Evolutionary conservation across 129 eudicot species (phyloP).

Genomic region (Smallanthus sonchifolius): DNA sequence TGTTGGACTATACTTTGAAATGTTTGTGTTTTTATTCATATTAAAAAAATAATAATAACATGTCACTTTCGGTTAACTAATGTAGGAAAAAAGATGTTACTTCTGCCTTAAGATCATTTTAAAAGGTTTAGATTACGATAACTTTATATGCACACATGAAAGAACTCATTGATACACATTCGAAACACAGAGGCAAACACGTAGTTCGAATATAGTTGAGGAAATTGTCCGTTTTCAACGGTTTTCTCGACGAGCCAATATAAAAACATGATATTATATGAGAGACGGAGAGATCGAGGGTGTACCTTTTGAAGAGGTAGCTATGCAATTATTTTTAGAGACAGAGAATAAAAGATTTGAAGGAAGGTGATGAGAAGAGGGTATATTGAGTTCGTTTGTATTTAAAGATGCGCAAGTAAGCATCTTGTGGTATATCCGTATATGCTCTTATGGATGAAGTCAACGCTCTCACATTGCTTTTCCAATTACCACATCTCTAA

Average conservation of each 20-base stretch:
- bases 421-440: constrained; percentile 26
- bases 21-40: no score
- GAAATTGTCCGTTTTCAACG: background rate
- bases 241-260: background rate
- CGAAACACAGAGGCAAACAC: background rate
- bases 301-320: constrained; percentile 23
- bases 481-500: background rate
- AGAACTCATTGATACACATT: background rate
- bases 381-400: background rate
- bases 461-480: constrained; percentile 20
- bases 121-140: background rate
- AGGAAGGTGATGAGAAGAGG: background rate
- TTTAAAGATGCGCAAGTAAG: constrained; percentile 13
- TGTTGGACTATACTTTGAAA: no score
- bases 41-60: no score
- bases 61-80: no score
- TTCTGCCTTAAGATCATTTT: background rate
- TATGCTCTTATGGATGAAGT: constrained; percentile 8
- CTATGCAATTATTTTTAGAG: background rate
- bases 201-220: background rate
- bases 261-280: background rate
- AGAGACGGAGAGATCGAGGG: background rate
- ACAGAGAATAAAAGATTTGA: background rate
- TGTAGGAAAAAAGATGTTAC: background rate
- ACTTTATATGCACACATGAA: background rate